Base-by-base conservation (phyloP, 768 basidiomycete species). In the Lanmaoa rubissima region DNA sequence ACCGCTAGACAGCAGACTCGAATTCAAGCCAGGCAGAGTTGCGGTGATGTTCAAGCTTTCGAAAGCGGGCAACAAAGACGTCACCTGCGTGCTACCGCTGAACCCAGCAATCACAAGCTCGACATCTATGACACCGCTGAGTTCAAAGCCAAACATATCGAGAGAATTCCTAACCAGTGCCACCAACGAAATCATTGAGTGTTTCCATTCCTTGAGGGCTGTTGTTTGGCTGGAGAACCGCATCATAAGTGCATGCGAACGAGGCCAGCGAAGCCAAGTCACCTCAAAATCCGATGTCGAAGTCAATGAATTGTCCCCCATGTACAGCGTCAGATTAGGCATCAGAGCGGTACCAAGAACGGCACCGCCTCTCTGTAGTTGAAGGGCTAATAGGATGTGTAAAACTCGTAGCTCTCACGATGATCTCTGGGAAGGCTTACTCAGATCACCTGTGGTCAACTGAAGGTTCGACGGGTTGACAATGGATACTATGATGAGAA, bases 381-480 rank as follows among this genome's bases (percentile, higher is more conserved):
- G 82, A 55, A 90, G 73, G 28, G 73, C 87, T 87, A 48, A 35
- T 40, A 10, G 13, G 55, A 42, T 19, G 16, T 8, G 19, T 61
- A 14, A 53, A 21, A 31, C 8, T 38, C 34, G 31, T 1, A 24
- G 32, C 28, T 32, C 10, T 17, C 28, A 14, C 6, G 3, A 49
- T 26, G 38, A 34, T 44, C 5, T 31, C 13, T 42, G 40, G 32
- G 41, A 56, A 48, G 40, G 72, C 84, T 57, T 61, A 87, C 86
- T 79, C 53, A 89, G 66, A 63, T 90, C 84, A 16, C 87, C 88
- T 3, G 79, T 79, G 9, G 75, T 65, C 24, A 91, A 71, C 55
- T 85, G 78, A 50, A 91, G 74, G 64, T 80, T 86, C 7, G 84
- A 87, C 12, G 87, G 88, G 66, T 91, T 91, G 63, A 74, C 63